Conservation (phyloP, 1,284 basidiomycete species). For the Austropuccinia psidii region DNA sequence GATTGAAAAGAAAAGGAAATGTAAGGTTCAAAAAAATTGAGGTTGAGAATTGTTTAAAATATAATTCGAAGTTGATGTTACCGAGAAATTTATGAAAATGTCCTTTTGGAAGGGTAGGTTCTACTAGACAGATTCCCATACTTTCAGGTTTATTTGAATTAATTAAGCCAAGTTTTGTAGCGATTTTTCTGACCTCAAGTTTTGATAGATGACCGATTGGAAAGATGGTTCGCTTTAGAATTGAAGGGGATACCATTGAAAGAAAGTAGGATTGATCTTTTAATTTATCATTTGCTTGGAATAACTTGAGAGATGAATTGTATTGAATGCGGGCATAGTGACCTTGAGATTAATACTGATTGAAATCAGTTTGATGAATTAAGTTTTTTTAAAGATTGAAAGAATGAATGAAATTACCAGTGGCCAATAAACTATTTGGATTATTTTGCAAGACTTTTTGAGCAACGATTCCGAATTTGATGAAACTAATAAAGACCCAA, state of each 20-base stretch:
- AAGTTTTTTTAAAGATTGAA: slow-evolving; percentile 3
- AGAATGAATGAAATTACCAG: slow-evolving; percentile 53
- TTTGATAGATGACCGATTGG: slow-evolving; percentile 66
- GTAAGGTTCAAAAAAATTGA: slow-evolving; percentile 32
- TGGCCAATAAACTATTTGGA: slow-evolving; percentile 61
- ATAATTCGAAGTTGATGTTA: too few species aligned
- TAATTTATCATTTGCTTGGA: slow-evolving; percentile 58
- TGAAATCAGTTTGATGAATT: background rate
- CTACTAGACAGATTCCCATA: slow-evolving; percentile 97
- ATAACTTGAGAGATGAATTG: slow-evolving; percentile 56
- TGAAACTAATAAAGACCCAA: slow-evolving; percentile 57
- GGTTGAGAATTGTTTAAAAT: slow-evolving; percentile 11
- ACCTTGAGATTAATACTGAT: slow-evolving; percentile 51
- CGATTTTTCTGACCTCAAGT: slow-evolving; percentile 67
- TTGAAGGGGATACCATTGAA: slow-evolving; percentile 62
- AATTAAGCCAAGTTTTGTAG: slow-evolving; percentile 59
- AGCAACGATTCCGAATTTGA: slow-evolving; percentile 85
- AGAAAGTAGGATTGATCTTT: slow-evolving; percentile 97
- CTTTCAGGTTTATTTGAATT: slow-evolving; percentile 76
- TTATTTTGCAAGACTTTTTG: slow-evolving; percentile 54
- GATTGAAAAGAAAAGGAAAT: background rate
- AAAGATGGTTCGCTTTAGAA: slow-evolving; percentile 65
- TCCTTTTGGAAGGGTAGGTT: slow-evolving; percentile 56
- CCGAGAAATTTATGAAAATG: slow-evolving; percentile 69
- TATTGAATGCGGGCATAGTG: slow-evolving; percentile 67